Evolutionary conservation across 768 basidiomycete genomes (phyloP).

Genomic region (Podaxis rugospora): DNA sequence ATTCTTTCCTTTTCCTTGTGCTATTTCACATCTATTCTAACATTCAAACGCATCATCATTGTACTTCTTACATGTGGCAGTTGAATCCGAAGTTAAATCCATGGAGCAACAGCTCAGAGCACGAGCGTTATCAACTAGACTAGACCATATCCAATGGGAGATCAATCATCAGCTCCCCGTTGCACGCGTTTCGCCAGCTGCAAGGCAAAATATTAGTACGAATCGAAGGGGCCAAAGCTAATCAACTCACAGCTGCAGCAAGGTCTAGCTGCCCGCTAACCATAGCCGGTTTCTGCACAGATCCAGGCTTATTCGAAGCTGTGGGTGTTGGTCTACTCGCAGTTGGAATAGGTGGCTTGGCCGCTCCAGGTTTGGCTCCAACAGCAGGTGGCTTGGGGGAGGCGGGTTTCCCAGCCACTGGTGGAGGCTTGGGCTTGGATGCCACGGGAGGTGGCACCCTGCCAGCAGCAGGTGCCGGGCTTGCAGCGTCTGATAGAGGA

Average conservation of each 20-base stretch:
- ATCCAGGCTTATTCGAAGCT: conserved; percentile 35
- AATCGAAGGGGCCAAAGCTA: conserved; percentile 5
- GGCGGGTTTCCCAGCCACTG: conserved; percentile 48
- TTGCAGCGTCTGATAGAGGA: conserved; percentile 36
- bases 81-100: background rate
- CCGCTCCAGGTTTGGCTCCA: conserved; percentile 31
- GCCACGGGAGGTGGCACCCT: conserved; percentile 60
- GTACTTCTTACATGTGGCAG: background rate
- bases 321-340: conserved; percentile 46
- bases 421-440: conserved; percentile 66
- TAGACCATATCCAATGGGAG: background rate
- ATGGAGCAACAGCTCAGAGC: background rate
- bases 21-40: background rate
- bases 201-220: conserved; percentile 6
- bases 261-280: conserved; percentile 69
- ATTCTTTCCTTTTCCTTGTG: background rate
- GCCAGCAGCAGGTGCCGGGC: conserved; percentile 28
- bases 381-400: conserved; percentile 42
- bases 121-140: background rate
- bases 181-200: conserved; percentile 80
- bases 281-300: conserved; percentile 33
- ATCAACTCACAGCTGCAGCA: conserved; percentile 69
- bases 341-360: conserved; percentile 58
- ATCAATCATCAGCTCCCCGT: conserved; percentile 42
- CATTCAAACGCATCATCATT: background rate